Evolutionary conservation across 2,329 filamentous ascomycete genomes (phyloP), one percentile per base, ranked within the genome.

Genomic region (Ophiocordyceps camponoti-saundersi): DNA sequence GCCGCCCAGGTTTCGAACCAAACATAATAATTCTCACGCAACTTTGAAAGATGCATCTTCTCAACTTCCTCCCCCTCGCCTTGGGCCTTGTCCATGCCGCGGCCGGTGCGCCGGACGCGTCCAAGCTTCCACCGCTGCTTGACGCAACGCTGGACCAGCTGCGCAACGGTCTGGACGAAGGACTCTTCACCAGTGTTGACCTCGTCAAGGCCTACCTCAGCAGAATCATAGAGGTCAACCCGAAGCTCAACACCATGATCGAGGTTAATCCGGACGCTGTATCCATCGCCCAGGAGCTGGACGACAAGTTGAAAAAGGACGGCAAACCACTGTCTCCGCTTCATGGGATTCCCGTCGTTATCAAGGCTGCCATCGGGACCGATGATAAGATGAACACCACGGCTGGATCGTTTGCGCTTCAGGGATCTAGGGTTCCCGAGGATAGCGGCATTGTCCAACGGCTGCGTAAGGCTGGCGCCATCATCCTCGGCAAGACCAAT

Each of bases 291-390:
- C 54, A 52, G 2, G 48, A 55, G 1, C 51, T 66, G 5, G 68
- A 70, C 45, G 55, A 51, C 2, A 48, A 55, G 1, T 50, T 66
- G 5, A 67, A 70, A 45, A 47, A 23, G 1, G 26, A 49, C 8
- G 52, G 57, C 48, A 30, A 46, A 46, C 2, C 30, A 39, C 4
- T 53, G 55, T 22, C 71, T 0, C 75, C 75, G 2, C 64, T 82
- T 0, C 77, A 83, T 55, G 79, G 80, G 6, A 68, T 83, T 4
- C 80, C 79, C 0, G 72, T 83, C 22, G 60, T 82, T 6, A 66
- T 83, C 61, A 84, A 84, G 58, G 74, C 80, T 60, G 81, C 79
- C 55, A 80, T 84, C 44, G 78, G 72, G 15, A 82, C 79, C 0
- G 57, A 61, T 2, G 78, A 82, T 55, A 58, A 66, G 49, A 79